These are phyloP conservation scores for Sideroxylon spinosum DNA, from an alignment of 179 eudicot genomes.

Conservation along the genomic window DNA sequence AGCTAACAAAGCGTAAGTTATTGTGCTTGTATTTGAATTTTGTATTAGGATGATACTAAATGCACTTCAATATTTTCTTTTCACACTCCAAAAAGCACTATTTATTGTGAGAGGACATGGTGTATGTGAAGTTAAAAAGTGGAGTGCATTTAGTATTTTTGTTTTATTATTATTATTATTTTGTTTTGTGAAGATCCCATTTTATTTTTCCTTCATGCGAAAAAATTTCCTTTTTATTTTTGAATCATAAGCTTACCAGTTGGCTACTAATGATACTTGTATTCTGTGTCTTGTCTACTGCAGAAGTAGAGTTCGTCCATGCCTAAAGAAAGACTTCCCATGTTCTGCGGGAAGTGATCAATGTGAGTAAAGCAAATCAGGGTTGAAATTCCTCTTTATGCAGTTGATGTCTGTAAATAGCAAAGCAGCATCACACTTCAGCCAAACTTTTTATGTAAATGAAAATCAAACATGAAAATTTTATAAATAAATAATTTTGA, in stretches of 20 bases:
- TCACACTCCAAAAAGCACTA: too few relatives aligned
- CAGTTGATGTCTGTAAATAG: background rate
- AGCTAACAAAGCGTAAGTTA: constrained; percentile 36
- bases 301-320: constrained; percentile 30
- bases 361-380: constrained; percentile 27
- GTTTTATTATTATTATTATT: background rate
- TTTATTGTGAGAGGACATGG: too few relatives aligned
- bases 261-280: background rate
- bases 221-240: background rate
- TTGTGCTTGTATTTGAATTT: background rate
- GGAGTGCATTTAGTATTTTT: too few relatives aligned
- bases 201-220: background rate
- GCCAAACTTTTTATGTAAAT: background rate
- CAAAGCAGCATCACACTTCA: background rate
- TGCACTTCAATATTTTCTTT: too few relatives aligned
- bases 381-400: background rate
- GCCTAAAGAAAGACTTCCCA: constrained; percentile 44
- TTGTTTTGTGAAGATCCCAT: constrained; percentile 2
- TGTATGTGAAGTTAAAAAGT: too few relatives aligned
- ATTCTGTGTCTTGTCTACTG: constrained; percentile 10
- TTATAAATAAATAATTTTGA: too few relatives aligned
- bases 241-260: background rate
- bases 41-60: too few relatives aligned
- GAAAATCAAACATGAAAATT: background rate
- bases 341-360: constrained; percentile 26